Base-by-base conservation (phyloP, 129 eudicot genomes). In the Tanacetum coccineum region DNA sequence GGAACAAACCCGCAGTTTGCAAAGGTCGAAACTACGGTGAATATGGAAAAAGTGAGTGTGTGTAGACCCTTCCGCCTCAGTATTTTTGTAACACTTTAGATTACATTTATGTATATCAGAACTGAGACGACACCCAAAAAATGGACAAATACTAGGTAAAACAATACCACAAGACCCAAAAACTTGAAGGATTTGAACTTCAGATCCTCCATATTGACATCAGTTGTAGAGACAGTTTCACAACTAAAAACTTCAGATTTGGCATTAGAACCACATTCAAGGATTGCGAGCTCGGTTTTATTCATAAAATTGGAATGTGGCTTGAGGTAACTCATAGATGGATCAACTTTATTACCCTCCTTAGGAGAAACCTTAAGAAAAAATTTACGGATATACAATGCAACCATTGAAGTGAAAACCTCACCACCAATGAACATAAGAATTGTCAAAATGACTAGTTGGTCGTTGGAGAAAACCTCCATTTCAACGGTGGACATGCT, bases 1-100 rank as follows among this genome's bases (percentile, higher is more conserved):
- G 95, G 90, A 9, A 81, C 32, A 26, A 75, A 87, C 1, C 95
- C 95, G 52, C 95, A 79, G 25, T 74, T 84, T 0, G 87, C 1
- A 30, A 87, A 87, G 2, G 85, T 75, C 0, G 90, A 84, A 45
- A 84, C 76, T 13, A 70, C 70, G 40, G 85, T 70, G 65, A 87
- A 76, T 14, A 71, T 15, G 0, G 81, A 53, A 54, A 84, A 87
- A 1, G 73, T 64, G 5, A 0, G 42, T 3, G 66, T 9, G 3
- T 59, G 60, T 13, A 87, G 64, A 48, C 81, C 87, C 42, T 87
- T 87, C 4, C 52, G 68, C 2, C 49, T 64, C 0, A 87, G 76
- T 2, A 79, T 70, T 6, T 79, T 10, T 28, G 61, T 64, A 14
- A 85, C 87, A 48, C 71, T 81, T 13, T 81, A 71, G 14, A 77